Conservation (phyloP, 2,329 filamentous ascomycete species). For the Fusarium kyushuense region DNA sequence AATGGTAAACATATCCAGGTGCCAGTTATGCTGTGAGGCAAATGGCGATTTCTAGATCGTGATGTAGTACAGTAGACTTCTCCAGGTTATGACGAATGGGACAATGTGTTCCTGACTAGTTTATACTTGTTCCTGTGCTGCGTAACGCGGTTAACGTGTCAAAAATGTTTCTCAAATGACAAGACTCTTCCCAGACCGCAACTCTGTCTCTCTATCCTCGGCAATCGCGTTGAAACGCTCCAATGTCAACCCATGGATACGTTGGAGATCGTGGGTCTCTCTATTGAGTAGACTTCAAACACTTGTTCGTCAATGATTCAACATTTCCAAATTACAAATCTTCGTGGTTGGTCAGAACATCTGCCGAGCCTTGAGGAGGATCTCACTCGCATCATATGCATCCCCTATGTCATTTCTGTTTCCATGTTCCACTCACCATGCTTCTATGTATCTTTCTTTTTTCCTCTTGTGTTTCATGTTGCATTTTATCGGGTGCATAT, state of each 20-base stretch:
- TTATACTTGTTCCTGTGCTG: constrained; percentile 30
- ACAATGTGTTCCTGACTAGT: constrained; percentile 25
- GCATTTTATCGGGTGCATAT: neutral
- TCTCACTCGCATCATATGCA: constrained; percentile 32
- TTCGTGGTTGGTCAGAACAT: constrained; percentile 20
- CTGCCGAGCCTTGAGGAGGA: constrained; percentile 25
- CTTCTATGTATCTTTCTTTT: constrained; percentile 3
- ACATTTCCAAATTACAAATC: neutral
- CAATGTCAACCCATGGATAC: neutral
- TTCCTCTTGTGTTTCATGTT: neutral
- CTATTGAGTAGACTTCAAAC: constrained; percentile 12
- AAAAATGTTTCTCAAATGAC: constrained; percentile 5
- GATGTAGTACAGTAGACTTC: neutral
- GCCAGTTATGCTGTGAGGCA: neutral
- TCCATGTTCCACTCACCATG: neutral
- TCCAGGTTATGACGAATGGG: constrained; percentile 9
- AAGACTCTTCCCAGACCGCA: neutral
- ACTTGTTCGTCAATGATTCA: constrained; percentile 1
- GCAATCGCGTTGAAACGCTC: constrained; percentile 1
- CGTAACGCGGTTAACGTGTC: constrained; percentile 22
- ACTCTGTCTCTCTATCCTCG: constrained; percentile 9
- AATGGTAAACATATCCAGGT: neutral
- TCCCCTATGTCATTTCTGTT: constrained; percentile 28
- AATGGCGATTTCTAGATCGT: constrained; percentile 7
- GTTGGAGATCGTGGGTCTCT: constrained; percentile 4